These are phyloP conservation scores for Phialophora macrospora DNA, from an alignment of 2,329 filamentous ascomycete species.

Conservation along the genomic window DNA sequence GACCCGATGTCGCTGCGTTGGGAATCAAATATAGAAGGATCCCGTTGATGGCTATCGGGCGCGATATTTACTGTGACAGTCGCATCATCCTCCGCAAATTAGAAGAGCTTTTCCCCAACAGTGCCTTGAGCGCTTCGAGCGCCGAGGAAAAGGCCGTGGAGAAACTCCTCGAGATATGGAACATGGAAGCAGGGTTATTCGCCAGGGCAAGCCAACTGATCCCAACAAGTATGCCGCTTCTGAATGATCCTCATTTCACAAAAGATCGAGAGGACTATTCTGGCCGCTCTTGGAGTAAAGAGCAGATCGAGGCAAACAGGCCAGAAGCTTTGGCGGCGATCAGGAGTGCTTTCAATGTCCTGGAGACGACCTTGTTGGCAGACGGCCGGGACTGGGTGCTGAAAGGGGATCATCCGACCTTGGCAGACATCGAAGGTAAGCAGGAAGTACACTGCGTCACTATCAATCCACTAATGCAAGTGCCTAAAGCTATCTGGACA, in stretches of 20 bases:
- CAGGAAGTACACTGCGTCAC: constrained; percentile 33
- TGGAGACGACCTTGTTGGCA: constrained; percentile 67
- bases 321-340: constrained; percentile 64
- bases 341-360: constrained; percentile 58
- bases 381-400: constrained; percentile 72
- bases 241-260: constrained; percentile 63
- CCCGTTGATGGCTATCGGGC: constrained; percentile 68
- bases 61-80: constrained; percentile 72
- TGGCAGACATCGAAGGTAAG: constrained; percentile 70
- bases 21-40: constrained; percentile 72
- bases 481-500: constrained; percentile 61
- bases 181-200: constrained; percentile 65
- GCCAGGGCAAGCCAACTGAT: constrained; percentile 58
- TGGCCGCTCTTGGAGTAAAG: constrained; percentile 50
- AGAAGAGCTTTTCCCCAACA: constrained; percentile 54
- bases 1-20: constrained; percentile 66
- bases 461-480: constrained; percentile 32
- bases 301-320: constrained; percentile 49
- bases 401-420: constrained; percentile 55
- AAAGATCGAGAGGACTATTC: constrained; percentile 61
- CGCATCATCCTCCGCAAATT: constrained; percentile 70
- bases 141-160: constrained; percentile 56
- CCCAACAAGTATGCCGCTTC: constrained; percentile 59
- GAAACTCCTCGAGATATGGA: constrained; percentile 62
- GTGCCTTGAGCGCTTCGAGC: constrained; percentile 47